A percentile compares a stretch with the other conserved stretches of the same genome.
Evolutionary conservation across 208 protist species (phyloP).

Genomic region (Trypanosomatidae sp.): DNA sequence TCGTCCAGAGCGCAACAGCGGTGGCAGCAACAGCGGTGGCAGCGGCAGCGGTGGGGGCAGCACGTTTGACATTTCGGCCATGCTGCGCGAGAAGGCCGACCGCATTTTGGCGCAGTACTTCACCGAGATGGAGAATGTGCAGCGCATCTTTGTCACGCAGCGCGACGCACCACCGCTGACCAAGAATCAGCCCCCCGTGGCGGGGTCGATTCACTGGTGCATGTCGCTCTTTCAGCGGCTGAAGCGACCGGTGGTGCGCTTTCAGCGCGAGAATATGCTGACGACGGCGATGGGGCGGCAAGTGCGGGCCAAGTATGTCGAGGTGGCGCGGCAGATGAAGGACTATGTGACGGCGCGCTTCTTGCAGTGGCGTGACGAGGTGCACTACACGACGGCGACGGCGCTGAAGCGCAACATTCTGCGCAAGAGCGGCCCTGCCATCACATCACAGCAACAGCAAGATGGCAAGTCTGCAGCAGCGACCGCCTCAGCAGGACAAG

Average conservation of each 20-base stretch:
- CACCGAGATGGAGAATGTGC: constrained; percentile 84
- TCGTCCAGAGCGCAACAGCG: constrained; percentile 40
- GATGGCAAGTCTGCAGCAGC: too few species aligned
- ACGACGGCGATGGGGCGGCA: constrained; percentile 79
- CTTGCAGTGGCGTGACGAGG: constrained; percentile 83
- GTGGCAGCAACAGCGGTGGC: too few species aligned
- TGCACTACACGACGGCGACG: constrained; percentile 66
- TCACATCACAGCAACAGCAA: too few species aligned
- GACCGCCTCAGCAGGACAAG: too few species aligned
- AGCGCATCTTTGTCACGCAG: constrained; percentile 87
- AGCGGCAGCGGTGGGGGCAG: too few species aligned
- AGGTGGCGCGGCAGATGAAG: constrained; percentile 89
- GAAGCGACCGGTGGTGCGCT: constrained; percentile 94
- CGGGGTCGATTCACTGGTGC: constrained; percentile 95
- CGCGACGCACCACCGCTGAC: constrained; percentile 86
- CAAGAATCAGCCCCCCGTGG: constrained; percentile 96
- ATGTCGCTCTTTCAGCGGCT: constrained; percentile 94
- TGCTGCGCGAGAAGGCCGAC: constrained; percentile 92
- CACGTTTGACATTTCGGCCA: constrained; percentile 81
- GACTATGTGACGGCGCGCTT: constrained; percentile 89
- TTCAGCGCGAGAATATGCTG: constrained; percentile 90
- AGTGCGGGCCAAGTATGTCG: constrained; percentile 88
- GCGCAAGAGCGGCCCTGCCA: too few species aligned
- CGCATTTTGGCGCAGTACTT: constrained; percentile 94
- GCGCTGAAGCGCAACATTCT: constrained; percentile 91